Percentiles rank a stretch among this genome's conserved stretches.
Evolutionary conservation across 768 basidiomycete genomes (phyloP).

Genomic region (Cytidiella melzeri): DNA sequence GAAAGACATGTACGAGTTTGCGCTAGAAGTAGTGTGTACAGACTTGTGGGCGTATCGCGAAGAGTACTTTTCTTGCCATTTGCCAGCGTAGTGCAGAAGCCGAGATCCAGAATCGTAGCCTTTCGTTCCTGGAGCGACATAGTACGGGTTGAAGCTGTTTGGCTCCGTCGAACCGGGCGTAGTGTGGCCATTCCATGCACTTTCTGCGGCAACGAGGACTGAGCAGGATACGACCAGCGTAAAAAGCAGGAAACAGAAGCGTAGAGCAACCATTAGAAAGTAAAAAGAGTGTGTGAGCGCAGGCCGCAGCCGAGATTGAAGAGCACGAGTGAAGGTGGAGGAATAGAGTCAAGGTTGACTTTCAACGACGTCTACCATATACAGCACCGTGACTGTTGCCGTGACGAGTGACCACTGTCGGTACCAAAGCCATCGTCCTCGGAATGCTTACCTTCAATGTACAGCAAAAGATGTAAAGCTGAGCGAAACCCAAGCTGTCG

Average conservation of each 20-base stretch:
- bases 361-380: too few relatives aligned
- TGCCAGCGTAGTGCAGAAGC: conserved; percentile 54
- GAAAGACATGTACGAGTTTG: conserved; percentile 46
- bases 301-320: conserved; percentile 4
- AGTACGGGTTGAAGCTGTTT: conserved; percentile 57
- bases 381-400: too few relatives aligned
- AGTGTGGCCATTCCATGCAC: conserved; percentile 68
- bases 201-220: conserved; percentile 25
- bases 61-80: conserved; percentile 53
- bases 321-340: background rate
- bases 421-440: too few relatives aligned
- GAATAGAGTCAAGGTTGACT: too few relatives aligned
- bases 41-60: conserved; percentile 43
- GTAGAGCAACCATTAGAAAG: conserved; percentile 7
- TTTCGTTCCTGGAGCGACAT: conserved; percentile 67
- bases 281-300: too few relatives aligned
- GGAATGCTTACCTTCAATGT: too few relatives aligned
- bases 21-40: conserved; percentile 42
- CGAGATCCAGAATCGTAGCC: conserved; percentile 66
- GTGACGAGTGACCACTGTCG: too few relatives aligned
- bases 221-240: conserved; percentile 19
- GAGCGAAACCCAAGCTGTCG: background rate
- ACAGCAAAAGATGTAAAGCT: background rate
- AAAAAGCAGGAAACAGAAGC: conserved; percentile 7
- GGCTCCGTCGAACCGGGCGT: conserved; percentile 42